Base-by-base conservation (phyloP, 306 rosid genomes). In the Quercus berberidifolia region DNA sequence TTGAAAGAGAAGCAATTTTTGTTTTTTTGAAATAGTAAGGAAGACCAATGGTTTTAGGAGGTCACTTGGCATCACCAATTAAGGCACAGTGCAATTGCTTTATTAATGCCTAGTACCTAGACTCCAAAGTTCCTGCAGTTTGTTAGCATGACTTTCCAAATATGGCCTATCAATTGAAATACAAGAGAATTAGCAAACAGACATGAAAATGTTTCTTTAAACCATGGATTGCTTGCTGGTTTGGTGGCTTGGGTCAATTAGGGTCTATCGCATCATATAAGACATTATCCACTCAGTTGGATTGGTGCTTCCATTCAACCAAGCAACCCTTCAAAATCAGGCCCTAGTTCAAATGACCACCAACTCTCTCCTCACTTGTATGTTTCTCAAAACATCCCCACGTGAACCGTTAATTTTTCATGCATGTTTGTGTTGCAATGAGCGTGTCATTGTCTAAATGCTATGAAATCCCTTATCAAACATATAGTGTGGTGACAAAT, bases 271-370 rank as follows among this genome's bases (percentile, higher is more conserved):
- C 68, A 67, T 67, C 12, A 55, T 43, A 51, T 41, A 74, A 56
- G 43, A 55, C 55, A 54, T 7, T 54, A 65, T 63, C 41, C 18
- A 20, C n/a, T 55, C n/a, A 2, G 59, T 54, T 30, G 7, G 21
- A 26, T 74, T 17, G 46, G 19, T 71, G 85, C 69, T 77, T 62
- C 80, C 76, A 30, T 69, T 49, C 80, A 31, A 76, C 80, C 80
- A 58, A 70, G 68, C 80, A 76, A 67, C 59, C 10, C 67, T 73
- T 71, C 70, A 74, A 72, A 19, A 64, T 65, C 4, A 35, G 46
- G 57, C 52, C 18, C 15, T 13, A 7, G 14, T 0, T 33, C 46
- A 30, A 17, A 5, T 25, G 54, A 77, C 21, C 70, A 19, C 55
- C 68, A 76, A 52, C 69, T 52, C 11, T 62, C 62, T 62, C 18